Base-by-base conservation (phyloP, 108 stramenopile species). In the Skeletonema costatum region DNA sequence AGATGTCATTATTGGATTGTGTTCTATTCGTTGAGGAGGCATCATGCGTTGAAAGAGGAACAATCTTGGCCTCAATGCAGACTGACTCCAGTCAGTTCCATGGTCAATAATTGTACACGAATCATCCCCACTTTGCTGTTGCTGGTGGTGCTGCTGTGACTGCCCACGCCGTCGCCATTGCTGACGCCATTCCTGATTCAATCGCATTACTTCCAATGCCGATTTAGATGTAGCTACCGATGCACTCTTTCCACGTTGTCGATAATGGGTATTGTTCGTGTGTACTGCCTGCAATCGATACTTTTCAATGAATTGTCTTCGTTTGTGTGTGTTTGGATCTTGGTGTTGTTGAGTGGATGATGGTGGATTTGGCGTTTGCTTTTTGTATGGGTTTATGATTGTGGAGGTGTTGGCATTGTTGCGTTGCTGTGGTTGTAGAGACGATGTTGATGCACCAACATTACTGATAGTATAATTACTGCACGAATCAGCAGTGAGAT, bases 111-210 rank as follows among this genome's bases (percentile, higher is more conserved):
- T 25, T 25, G 33, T 35, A 35, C 33, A 35, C 25, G 25, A 25
- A 25, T 25, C 25, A 25, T 25, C 25, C 25, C 5, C 33, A 48
- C 41, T 21, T 30, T 39, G 42, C 64, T 59, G 65, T n/a, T 50
- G 16, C 48, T 58, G 19, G 7, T 21, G 65, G 32, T 50, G 7
- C 50, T 58, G 19, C 17, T 21, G 19, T 32, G 39, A 12, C 1
- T 41, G 39, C 1, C 1, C 39, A 39, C 12, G 11, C 17, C 12
- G 41, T 58, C 30, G 41, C 41, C 71, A 62, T 60, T 9, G 29
- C 36, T 29, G 38, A 73, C 71, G 71, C 71, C 71, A 73, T 48
- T 62, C 61, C 32, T 62, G 71, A 31, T 58, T 62, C 32, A 39
- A 56, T 32, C 71, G 17, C 19, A 25, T 2, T 1, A 73, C 14